Base-by-base conservation (phyloP, 768 basidiomycete species). In the Leucocoprinus leucothites region DNA sequence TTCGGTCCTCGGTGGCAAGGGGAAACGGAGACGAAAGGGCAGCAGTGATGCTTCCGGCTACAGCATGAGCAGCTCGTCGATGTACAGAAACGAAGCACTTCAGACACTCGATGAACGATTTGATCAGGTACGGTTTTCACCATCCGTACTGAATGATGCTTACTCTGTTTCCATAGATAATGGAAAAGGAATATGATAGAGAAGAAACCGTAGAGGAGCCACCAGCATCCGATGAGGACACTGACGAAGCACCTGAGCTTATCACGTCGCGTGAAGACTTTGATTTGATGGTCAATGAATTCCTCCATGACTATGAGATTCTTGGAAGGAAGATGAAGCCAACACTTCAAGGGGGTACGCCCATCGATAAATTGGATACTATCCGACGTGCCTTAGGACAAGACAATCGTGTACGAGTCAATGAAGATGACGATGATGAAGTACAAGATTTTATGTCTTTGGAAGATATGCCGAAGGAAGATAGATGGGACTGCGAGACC, bases 11-110 rank as follows among this genome's bases (percentile, higher is more conserved):
- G 89, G 93, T 14, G 87, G 88, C 4, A 87, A 85, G 69, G 73
- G 78, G 56, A 84, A 84, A 71, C 81, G 85, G 64, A 75, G 88
- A 65, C 77, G 84, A 60, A 85, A 85, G 61, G 86, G 85, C 2
- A 77, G 84, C 0, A 93, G 90, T 48, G 89, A 93, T 59, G 94
- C 91, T 8, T 93, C 91, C 19, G 94, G 92, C 11, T 96, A 96
- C 76, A 92, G 89, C 66, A 98, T 99, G 94, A 96, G 91, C 68
- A 94, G 92, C 63, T 94, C 93, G 2, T 93, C 93, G 13, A 93
- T 98, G 90, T 90, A 84, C 72, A 84, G 97, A 43, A 98, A 91
- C 60, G 89, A 94, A 61, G 86, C 92, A 0, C 71, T 98, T 25
- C 84, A 91, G 49, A 88, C 86, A 1, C 75, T 99, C 41, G 97